Base-by-base conservation (phyloP, 2,329 filamentous ascomycete genomes). In the Blastomyces emzantsi region DNA sequence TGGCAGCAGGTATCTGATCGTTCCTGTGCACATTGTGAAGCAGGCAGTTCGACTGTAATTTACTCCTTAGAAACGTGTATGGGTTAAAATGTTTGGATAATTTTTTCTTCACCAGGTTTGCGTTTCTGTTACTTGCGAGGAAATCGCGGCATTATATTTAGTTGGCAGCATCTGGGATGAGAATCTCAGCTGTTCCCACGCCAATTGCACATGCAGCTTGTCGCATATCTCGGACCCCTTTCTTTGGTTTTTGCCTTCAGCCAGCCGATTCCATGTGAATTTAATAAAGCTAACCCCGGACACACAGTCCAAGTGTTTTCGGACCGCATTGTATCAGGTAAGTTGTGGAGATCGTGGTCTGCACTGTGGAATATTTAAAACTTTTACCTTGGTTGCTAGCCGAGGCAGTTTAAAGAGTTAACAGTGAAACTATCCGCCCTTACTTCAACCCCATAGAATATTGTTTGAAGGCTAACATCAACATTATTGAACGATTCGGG, bases 1-100 rank as follows among this genome's bases (percentile, higher is more conserved):
- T 64, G 73, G 72, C 39, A 76, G 67, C 15, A 72, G 22, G 19
- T 47, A 59, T 43, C 25, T 55, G 17, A 52, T 47, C 19, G 36
- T 25, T 33, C n/a, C 19, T 22, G 39, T 45, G 4, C n/a, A 43
- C 56, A 59, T 59, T 59, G 56, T 47, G 51, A 28, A 30, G 51
- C 22, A 54, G 17, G 22, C 39, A 7, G 39, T 25, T 22, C 36
- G n/a, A 25, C n/a, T 19, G 17, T 28, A 13, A 2, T 15, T 8
- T 56, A 5, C 33, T 56, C 28, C 11, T 22, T 7, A 17, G 30
- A 5, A 56, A 22, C 9, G 19, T 56, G 8, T 56, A 56, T 56
- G 17, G 28, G 5, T 28, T 17, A 39, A 5, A 15, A 54, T 28
- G 33, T 30, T 15, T 30, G 25, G 13, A 28, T 17, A 11, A 54